These are phyloP conservation scores for Lablab purpureus DNA, from an alignment of 306 rosid genomes.

Conservation along the genomic window DNA sequence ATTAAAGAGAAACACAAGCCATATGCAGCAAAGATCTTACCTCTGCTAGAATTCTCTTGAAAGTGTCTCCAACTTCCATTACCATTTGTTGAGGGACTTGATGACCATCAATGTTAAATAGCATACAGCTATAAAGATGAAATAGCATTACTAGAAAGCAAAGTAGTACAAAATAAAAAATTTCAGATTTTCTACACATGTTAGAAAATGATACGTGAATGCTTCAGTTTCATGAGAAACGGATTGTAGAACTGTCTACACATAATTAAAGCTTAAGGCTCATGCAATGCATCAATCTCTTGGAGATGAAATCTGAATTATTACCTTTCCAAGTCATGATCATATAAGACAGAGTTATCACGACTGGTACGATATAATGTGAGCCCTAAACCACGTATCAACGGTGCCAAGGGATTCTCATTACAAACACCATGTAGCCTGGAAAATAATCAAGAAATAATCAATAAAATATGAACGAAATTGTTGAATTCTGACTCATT, in stretches of 20 bases:
- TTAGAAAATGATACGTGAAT: constrained; percentile 18
- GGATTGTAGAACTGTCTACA: neutral
- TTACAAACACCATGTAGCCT: constrained; percentile 93
- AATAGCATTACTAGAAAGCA: constrained; percentile 52
- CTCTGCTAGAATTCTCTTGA: constrained; percentile 75
- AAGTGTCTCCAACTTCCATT: constrained; percentile 74
- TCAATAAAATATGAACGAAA: neutral
- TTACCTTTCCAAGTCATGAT: constrained; percentile 95
- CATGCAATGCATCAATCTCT: neutral
- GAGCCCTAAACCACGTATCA: constrained; percentile 77
- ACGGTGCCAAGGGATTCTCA: constrained; percentile 91
- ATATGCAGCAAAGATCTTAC: constrained; percentile 48
- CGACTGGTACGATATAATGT: constrained; percentile 83
- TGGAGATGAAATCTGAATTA: neutral
- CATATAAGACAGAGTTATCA: constrained; percentile 85
- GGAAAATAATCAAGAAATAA: constrained; percentile 40
- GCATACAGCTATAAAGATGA: constrained; percentile 51
- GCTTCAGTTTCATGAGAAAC: neutral
- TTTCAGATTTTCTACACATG: neutral
- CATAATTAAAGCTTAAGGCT: neutral
- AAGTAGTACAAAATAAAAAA: constrained; percentile 20
- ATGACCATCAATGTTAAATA: constrained; percentile 66
- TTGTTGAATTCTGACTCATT: constrained; percentile 12
- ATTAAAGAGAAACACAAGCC: constrained; percentile 9
- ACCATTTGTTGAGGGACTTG: constrained; percentile 78